Evolutionary conservation across 1,139 yeast genomes (phyloP), one percentile per base, ranked within the genome.

Genomic region (Magnusiomyces fungicola): DNA sequence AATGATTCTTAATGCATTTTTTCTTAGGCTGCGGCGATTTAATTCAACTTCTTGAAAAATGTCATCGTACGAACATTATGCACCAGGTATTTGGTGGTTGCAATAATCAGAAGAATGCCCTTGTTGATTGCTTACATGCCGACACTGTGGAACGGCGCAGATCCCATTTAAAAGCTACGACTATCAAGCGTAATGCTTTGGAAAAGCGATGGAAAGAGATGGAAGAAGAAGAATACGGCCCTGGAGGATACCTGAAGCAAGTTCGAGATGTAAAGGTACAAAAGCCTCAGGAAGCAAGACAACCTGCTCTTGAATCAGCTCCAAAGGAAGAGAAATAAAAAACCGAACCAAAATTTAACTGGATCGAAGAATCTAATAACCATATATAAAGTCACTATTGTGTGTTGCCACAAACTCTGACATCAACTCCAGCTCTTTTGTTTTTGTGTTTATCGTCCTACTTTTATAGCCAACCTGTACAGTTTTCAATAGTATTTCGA

Each of bases 1-100:
- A n/a, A n/a, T n/a, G n/a, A n/a, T n/a, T n/a, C n/a, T n/a, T n/a
- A n/a, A n/a, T n/a, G n/a, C n/a, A 29, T 39, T 27, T 29, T 18
- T 36, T 39, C 14, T 21, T 43, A 73, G 83, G 84, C 33, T 92
- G 98, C 66, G 81, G 79, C 47, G 84, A 82, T 55, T 75, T 89
- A 49, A 88, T 92, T 69, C 83, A 83, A 56, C 96, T 96, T 0
- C 75, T 92, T 14, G 96, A 90, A 62, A 83, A 86, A 63, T 92
- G 98, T 64, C 97, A 90, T 62, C 74, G 80, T 53, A 78, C 76
- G 54, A 85, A 82, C 52, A 84, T 82, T 58, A 60, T 85, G 55
- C 76, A 79, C 59, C 80, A 85, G 62, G 81, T 87, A n/a, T 71
- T 87, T 57, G 97, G 97, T 36, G 72, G 79, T 56, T 92, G 98